Conservation (phyloP, 2,329 filamentous ascomycete species). For the Dothistroma septosporum region DNA sequence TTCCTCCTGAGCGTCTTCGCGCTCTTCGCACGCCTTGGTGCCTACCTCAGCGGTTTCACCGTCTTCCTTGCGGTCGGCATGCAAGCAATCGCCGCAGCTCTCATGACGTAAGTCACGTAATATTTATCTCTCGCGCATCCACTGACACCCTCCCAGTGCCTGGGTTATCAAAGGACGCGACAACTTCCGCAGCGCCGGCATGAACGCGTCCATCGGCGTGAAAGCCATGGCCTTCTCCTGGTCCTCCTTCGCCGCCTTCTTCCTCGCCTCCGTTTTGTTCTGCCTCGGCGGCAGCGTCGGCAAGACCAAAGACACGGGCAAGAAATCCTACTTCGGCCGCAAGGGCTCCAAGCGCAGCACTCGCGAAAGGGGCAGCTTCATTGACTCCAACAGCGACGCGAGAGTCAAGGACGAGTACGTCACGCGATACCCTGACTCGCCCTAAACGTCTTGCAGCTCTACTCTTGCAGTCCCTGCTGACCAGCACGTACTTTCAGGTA, state of each 20-base stretch:
- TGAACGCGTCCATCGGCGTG: slow-evolving; percentile 57
- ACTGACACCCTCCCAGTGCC: slow-evolving; percentile 44
- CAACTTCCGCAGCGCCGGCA: slow-evolving; percentile 55
- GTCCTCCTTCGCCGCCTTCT: slow-evolving; percentile 63
- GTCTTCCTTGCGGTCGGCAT: slow-evolving; percentile 63
- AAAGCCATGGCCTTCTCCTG: slow-evolving; percentile 76
- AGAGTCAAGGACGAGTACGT: slow-evolving; percentile 69
- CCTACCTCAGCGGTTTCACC: slow-evolving; percentile 60
- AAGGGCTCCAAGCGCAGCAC: slow-evolving; percentile 48
- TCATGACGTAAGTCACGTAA: slow-evolving; percentile 66
- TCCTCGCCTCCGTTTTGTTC: slow-evolving; percentile 65
- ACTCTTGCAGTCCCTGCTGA: slow-evolving; percentile 33
- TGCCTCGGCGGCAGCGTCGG: slow-evolving; percentile 56
- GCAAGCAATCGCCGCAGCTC: slow-evolving; percentile 60
- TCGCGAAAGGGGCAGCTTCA: slow-evolving; percentile 48
- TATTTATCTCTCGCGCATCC: not conserved
- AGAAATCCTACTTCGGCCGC: slow-evolving; percentile 46
- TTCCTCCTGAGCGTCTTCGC: slow-evolving; percentile 67
- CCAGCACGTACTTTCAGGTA: slow-evolving; percentile 7
- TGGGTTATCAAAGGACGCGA: slow-evolving; percentile 68
- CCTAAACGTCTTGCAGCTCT: not conserved
- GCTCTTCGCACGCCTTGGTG: slow-evolving; percentile 66
- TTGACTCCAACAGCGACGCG: slow-evolving; percentile 54
- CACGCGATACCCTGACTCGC: slow-evolving; percentile 4
- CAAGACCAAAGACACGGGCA: slow-evolving; percentile 40